Conservation (phyloP, 192 early-diverging fungal species). For the Mortierella claussenii region DNA sequence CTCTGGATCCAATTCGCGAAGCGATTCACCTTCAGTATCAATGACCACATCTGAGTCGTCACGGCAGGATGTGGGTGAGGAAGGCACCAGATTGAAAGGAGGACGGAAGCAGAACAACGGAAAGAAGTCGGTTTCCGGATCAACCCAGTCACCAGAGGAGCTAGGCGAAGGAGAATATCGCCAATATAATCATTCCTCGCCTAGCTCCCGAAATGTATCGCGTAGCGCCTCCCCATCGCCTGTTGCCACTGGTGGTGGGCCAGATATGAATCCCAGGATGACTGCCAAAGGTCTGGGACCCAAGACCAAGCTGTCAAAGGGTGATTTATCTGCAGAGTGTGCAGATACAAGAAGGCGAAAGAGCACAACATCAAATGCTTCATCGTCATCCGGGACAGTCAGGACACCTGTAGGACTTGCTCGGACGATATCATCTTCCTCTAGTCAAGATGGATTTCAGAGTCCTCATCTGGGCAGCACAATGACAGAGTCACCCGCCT, state of each 20-base stretch:
- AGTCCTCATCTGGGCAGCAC: slow-evolving; percentile 15
- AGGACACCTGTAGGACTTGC: slow-evolving; percentile 23
- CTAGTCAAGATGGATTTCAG: slow-evolving; percentile 47
- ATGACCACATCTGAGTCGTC: not conserved
- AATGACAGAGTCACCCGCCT: slow-evolving; percentile 35
- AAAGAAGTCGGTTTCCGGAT: slow-evolving; percentile 14
- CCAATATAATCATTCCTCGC: slow-evolving; percentile 14
- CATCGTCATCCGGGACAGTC: slow-evolving; percentile 17
- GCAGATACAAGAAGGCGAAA: slow-evolving; percentile 36
- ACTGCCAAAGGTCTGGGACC: slow-evolving; percentile 19
- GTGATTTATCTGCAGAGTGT: slow-evolving; percentile 36
- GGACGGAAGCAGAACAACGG: slow-evolving; percentile 8
- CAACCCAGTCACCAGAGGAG: slow-evolving; percentile 22
- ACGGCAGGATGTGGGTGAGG: slow-evolving; percentile 9
- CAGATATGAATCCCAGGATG: not conserved
- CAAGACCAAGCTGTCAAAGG: slow-evolving; percentile 32
- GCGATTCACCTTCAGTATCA: slow-evolving; percentile 20
- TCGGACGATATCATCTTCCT: slow-evolving; percentile 37
- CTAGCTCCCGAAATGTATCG: slow-evolving; percentile 42
- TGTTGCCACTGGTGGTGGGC: not conserved
- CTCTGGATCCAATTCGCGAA: slow-evolving; percentile 1
- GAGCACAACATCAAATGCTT: slow-evolving; percentile 28
- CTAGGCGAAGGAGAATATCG: slow-evolving; percentile 11
- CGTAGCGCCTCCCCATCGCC: slow-evolving; percentile 39
- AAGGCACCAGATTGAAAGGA: slow-evolving; percentile 6